phyloP scores from a whole-genome alignment of 805 yeast genomes.

The Blastobotrys muscicola region DNA sequence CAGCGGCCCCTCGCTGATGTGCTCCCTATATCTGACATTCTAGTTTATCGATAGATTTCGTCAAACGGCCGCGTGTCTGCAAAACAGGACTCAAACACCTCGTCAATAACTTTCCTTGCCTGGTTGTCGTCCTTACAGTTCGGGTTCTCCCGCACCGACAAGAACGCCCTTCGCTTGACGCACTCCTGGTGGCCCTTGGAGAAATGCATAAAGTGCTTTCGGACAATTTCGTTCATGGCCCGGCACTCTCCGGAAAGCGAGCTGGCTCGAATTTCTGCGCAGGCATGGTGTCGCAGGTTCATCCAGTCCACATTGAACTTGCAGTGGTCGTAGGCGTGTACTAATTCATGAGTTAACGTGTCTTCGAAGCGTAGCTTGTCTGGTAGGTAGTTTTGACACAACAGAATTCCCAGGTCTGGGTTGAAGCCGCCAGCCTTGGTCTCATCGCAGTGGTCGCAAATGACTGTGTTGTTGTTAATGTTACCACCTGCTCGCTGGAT shows the following conservation, averaged over 20 bases:
- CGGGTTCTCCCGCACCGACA: constrained; percentile 83
- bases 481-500: constrained; percentile 57
- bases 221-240: constrained; percentile 68
- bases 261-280: constrained; percentile 91
- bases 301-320: constrained; percentile 82
- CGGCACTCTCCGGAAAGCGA: constrained; percentile 93
- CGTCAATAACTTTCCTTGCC: constrained; percentile 71
- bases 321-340: constrained; percentile 86
- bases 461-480: constrained; percentile 42
- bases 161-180: constrained; percentile 76
- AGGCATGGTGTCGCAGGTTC: constrained; percentile 86
- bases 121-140: constrained; percentile 60
- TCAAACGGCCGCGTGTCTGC: constrained; percentile 95
- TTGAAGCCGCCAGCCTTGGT: constrained; percentile 86
- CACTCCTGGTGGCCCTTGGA: constrained; percentile 85
- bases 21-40: constrained; percentile 73
- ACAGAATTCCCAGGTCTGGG: constrained; percentile 75
- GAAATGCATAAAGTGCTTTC: constrained; percentile 42
- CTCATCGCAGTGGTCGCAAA: constrained; percentile 79
- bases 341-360: constrained; percentile 82
- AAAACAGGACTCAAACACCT: constrained; percentile 89
- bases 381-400: constrained; percentile 74
- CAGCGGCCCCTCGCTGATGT: constrained; percentile 80
- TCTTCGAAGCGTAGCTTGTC: constrained; percentile 82
- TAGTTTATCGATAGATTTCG: constrained; percentile 65